Conservation (phyloP, 1,139 yeast genomes). For the Pichia sp. region DNA sequence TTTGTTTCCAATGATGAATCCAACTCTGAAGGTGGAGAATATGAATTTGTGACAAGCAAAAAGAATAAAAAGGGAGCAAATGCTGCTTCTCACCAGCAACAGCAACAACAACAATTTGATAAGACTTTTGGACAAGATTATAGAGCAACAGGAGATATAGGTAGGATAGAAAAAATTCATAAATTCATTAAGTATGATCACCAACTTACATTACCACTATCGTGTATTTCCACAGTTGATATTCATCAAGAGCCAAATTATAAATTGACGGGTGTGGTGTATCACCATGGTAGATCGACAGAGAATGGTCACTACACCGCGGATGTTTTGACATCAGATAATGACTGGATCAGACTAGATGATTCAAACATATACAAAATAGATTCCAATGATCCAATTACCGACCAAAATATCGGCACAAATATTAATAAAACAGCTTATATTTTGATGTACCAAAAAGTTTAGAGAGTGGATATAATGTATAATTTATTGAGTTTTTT, state of each 20-base stretch:
- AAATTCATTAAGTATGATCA: conserved; percentile 54
- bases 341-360: conserved; percentile 80
- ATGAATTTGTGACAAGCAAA: conserved; percentile 25
- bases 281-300: conserved; percentile 89
- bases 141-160: not conserved
- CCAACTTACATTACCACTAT: conserved; percentile 45
- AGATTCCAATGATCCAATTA: conserved; percentile 25
- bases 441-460: conserved; percentile 59
- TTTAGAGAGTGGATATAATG: too few species aligned
- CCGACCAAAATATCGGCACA: conserved; percentile 22
- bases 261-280: conserved; percentile 75
- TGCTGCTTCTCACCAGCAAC: too few species aligned
- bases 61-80: conserved; percentile 21
- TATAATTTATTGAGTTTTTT: too few species aligned
- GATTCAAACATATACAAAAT: conserved; percentile 59
- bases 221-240: conserved; percentile 40
- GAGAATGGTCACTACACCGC: conserved; percentile 96
- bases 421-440: conserved; percentile 62
- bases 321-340: conserved; percentile 52
- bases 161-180: conserved; percentile 48
- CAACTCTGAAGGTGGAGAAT: conserved; percentile 24
- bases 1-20: conserved; percentile 36
- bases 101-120: not conserved
- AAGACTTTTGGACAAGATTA: not conserved
- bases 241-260: conserved; percentile 32